Conservation (phyloP, 352 stramenopile species). For the Phytophthora tubulina region DNA sequence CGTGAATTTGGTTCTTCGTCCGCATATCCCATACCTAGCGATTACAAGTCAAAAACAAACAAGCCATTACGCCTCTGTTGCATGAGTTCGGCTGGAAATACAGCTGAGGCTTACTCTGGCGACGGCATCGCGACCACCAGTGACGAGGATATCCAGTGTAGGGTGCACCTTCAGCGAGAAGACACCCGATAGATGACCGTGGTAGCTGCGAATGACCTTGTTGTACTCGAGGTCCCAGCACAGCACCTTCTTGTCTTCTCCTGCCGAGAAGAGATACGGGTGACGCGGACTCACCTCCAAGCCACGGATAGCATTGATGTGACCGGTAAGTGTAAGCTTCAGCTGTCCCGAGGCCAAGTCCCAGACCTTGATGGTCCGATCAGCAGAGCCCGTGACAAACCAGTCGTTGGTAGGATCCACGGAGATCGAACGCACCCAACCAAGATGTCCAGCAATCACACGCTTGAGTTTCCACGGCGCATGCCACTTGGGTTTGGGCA, state of each 20-base stretch:
- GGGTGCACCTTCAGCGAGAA: conserved; percentile 98
- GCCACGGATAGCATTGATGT: conserved; percentile 98
- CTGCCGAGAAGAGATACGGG: conserved; percentile 98
- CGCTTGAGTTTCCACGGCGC: conserved; percentile 98
- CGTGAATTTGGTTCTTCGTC: conserved; percentile 98
- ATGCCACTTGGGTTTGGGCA: conserved; percentile 98
- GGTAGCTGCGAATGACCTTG: conserved; percentile 99
- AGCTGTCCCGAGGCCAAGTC: conserved; percentile 97
- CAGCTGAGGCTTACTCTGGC: conserved; percentile 61
- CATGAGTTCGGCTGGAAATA: conserved; percentile 62
- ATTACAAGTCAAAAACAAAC: conserved; percentile 6
- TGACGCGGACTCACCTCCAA: conserved; percentile 96
- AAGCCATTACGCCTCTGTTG: conserved; percentile 9
- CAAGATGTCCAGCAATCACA: conserved; percentile 96
- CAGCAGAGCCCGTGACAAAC: conserved; percentile 97
- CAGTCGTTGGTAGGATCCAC: conserved; percentile 99
- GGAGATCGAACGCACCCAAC: conserved; percentile 97
- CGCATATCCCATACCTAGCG: conserved; percentile 98
- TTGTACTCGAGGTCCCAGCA: conserved; percentile 99
- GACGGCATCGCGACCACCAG: conserved; percentile 93
- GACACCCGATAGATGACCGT: conserved; percentile 99
- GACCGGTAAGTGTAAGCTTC: conserved; percentile 99
- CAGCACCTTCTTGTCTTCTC: conserved; percentile 99
- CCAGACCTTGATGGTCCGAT: conserved; percentile 99
- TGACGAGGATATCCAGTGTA: conserved; percentile 98